Conservation (phyloP, 2,329 filamentous ascomycete genomes). For the Mycocentrospora acerina region DNA sequence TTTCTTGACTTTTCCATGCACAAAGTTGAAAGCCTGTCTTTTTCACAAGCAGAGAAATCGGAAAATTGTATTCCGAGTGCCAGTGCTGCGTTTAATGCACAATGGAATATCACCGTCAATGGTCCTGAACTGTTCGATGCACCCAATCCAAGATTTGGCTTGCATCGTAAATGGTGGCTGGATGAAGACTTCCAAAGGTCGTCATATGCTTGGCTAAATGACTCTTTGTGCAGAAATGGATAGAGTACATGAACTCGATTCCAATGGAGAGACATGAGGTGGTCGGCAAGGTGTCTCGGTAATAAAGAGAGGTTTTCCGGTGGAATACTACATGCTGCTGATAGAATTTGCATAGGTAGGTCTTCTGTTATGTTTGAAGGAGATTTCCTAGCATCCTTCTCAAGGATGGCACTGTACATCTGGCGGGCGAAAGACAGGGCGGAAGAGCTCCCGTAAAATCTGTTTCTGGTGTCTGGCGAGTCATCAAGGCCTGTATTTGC, state of each 20-base stretch:
- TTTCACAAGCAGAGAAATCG: constrained; percentile 4
- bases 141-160: constrained; percentile 5
- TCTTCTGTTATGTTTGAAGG: not conserved
- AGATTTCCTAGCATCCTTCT: not conserved
- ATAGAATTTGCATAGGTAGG: not conserved
- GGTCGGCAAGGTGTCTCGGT: constrained; percentile 8
- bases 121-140: constrained; percentile 5
- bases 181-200: constrained; percentile 7
- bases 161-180: constrained; percentile 1
- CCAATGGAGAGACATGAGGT: constrained; percentile 7
- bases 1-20: constrained; percentile 8
- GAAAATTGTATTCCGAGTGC: constrained; percentile 13
- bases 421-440: constrained; percentile 9
- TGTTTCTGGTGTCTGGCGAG: not conserved
- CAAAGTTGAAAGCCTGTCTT: constrained; percentile 5
- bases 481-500: constrained; percentile 1
- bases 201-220: constrained; percentile 8
- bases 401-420: constrained; percentile 7
- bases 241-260: constrained; percentile 9
- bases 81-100: constrained; percentile 8
- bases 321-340: not conserved
- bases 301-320: constrained; percentile 8
- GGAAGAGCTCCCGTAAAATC: constrained; percentile 11
- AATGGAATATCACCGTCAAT: constrained; percentile 8
- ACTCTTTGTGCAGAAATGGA: constrained; percentile 7